A percentile compares a stretch with the other conserved stretches of the same genome.
These are phyloP conservation scores for Colletotrichum truncatum DNA, from an alignment of 2,329 filamentous ascomycete species.

Conservation along the genomic window DNA sequence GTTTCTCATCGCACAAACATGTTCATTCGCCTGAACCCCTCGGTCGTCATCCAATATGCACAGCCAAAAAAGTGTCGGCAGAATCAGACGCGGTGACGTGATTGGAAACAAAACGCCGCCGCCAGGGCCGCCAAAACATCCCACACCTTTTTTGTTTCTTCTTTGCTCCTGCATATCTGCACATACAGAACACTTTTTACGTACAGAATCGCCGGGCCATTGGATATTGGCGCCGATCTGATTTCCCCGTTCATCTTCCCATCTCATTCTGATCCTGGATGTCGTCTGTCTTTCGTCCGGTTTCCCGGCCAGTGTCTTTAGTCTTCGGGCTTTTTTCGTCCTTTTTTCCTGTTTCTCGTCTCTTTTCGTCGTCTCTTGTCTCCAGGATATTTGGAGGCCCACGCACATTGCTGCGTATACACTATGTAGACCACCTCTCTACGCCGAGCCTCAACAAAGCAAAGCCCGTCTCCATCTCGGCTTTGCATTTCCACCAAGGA, in stretches of 20 bases:
- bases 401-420: neutral
- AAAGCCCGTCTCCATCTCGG: neutral
- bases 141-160: no score
- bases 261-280: neutral
- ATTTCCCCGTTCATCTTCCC: neutral
- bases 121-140: no score
- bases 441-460: no score
- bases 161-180: neutral
- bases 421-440: neutral
- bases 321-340: neutral
- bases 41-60: slow-evolving; percentile 4
- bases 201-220: neutral
- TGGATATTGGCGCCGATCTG: slow-evolving; percentile 6
- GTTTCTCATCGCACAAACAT: neutral
- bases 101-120: neutral
- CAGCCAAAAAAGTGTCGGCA: neutral
- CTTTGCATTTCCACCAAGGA: neutral
- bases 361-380: no score
- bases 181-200: slow-evolving; percentile 22
- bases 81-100: slow-evolving; percentile 10
- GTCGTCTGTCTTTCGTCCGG: neutral
- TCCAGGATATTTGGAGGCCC: neutral
- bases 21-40: slow-evolving; percentile 1
- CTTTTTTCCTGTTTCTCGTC: neutral
- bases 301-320: neutral